Base-by-base conservation (phyloP, 2,329 filamentous ascomycete species). In the Colletotrichum chlorophyti region DNA sequence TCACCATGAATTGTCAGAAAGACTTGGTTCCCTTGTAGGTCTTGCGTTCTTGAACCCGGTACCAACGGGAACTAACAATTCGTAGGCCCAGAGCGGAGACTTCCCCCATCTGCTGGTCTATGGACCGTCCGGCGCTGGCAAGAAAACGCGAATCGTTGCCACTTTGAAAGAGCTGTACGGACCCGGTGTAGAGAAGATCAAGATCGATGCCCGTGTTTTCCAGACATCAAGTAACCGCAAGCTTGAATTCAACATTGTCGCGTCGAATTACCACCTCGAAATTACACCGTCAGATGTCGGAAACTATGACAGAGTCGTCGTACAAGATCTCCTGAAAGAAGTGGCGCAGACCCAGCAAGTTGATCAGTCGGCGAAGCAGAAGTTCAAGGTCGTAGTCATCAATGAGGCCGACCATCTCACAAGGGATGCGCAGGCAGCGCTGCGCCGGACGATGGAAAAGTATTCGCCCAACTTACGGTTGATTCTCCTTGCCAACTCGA, bases 271-370 rank as follows among this genome's bases (percentile, higher is more conserved):
- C 77, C 95, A 99, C 74, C 88, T 99, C 67, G 95, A 99, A 74
- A 99, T 99, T 70, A 99, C 95, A 7, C 95, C 95, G 0, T 96
- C 92, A 1, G 95, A 99, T 67, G 95, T 99, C 5, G 95, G 94
- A 61, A 96, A 90, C 73, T 97, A 97, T 70, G 95, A 99, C 74
- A 85, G 95, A 52, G 95, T 99, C 4, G 95, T 99, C 2, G 83
- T 99, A 12, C 95, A 99, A 71, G 95, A 98, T 69, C 80, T 99
- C 45, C 80, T 99, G 45, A 99, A 99, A 74, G 95, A 99, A 75
- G 94, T 99, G 5, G 95, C 96, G 26, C 96, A 99, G 76, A 99
- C 95, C 50, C 95, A 99, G 73, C 96, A 99, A 77, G 95, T 99
- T n/a, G 95, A 99, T 73, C 82, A 95, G 65, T 83, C 87, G 11